Evolutionary conservation across 495 filamentous ascomycete species (phyloP).

Genomic region (Tuber indicum): DNA sequence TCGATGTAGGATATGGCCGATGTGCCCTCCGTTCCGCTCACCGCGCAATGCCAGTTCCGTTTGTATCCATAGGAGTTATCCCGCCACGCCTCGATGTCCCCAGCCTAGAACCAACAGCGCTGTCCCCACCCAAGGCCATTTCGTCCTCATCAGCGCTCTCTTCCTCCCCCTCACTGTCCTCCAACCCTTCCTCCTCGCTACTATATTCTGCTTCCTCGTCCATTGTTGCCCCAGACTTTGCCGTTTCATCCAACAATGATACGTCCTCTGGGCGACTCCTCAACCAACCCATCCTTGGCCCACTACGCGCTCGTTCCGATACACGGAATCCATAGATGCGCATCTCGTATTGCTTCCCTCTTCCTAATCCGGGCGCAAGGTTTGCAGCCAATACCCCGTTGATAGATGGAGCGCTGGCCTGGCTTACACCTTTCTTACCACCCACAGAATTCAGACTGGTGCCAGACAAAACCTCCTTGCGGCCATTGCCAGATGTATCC

Average conservation of each 20-base stretch:
- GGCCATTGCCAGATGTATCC: slow-evolving; percentile 52
- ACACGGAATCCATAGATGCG: slow-evolving; percentile 96
- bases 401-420: slow-evolving; percentile 48
- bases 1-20: not conserved
- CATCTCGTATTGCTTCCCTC: slow-evolving; percentile 79
- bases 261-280: slow-evolving; percentile 74
- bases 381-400: slow-evolving; percentile 81
- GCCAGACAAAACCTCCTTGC: slow-evolving; percentile 43
- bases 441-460: slow-evolving; percentile 45
- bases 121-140: slow-evolving; percentile 16
- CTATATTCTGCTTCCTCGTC: slow-evolving; percentile 26
- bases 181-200: slow-evolving; percentile 44
- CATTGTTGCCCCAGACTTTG: slow-evolving; percentile 45
- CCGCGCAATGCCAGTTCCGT: slow-evolving; percentile 17
- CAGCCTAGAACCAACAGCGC: slow-evolving; percentile 20
- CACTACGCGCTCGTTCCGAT: slow-evolving; percentile 73
- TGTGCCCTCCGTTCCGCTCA: slow-evolving; percentile 13
- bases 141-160: slow-evolving; percentile 50
- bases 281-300: slow-evolving; percentile 95
- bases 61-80: slow-evolving; percentile 31
- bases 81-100: slow-evolving; percentile 21
- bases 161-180: slow-evolving; percentile 49
- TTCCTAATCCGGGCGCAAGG: slow-evolving; percentile 78
- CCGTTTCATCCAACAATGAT: slow-evolving; percentile 71
- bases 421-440: slow-evolving; percentile 42